phyloP scores from a whole-genome alignment of 352 stramenopile species.

The Phytopythium boreale region DNA sequence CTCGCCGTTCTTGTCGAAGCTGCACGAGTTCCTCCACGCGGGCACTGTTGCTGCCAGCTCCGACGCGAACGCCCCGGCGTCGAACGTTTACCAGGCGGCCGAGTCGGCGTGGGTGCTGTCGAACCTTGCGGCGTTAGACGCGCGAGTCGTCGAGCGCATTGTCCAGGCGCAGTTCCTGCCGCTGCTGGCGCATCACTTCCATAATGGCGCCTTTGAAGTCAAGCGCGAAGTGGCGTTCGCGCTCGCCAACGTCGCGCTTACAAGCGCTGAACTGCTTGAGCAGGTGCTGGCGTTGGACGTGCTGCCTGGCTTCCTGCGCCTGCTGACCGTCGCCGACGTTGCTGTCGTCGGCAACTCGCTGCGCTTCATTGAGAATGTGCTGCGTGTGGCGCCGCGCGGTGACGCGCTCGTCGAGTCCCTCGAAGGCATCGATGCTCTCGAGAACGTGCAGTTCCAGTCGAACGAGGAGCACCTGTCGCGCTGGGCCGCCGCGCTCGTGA shows the following conservation, averaged over 20 bases:
- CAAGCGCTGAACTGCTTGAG: slow-evolving; percentile 40
- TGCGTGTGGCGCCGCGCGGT: slow-evolving; percentile 52
- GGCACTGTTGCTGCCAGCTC: slow-evolving; percentile 8
- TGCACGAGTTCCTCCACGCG: slow-evolving; percentile 50
- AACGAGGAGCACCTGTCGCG: slow-evolving; percentile 52
- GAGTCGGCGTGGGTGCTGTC: slow-evolving; percentile 77
- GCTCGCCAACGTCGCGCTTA: slow-evolving; percentile 71
- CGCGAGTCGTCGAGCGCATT: slow-evolving; percentile 48
- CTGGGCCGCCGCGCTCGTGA: slow-evolving; percentile 70
- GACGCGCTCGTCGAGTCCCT: slow-evolving; percentile 55
- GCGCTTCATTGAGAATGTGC: slow-evolving; percentile 75
- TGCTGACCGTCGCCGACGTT: slow-evolving; percentile 57
- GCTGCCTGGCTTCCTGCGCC: slow-evolving; percentile 49
- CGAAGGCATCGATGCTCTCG: slow-evolving; percentile 75
- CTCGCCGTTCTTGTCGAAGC: slow-evolving; percentile 55
- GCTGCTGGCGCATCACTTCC: slow-evolving; percentile 56
- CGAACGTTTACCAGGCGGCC: slow-evolving; percentile 38
- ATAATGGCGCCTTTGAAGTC: slow-evolving; percentile 59
- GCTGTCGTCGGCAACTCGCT: slow-evolving; percentile 76
- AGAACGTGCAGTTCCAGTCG: slow-evolving; percentile 73
- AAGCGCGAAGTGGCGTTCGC: slow-evolving; percentile 74
- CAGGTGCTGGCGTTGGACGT: slow-evolving; percentile 59
- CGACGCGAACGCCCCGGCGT: slow-evolving; percentile 20
- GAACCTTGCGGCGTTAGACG: slow-evolving; percentile 67
- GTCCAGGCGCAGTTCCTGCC: slow-evolving; percentile 49